phyloP scores from a whole-genome alignment of 164 flowering plant genomes.

The Berberis vulgaris region DNA sequence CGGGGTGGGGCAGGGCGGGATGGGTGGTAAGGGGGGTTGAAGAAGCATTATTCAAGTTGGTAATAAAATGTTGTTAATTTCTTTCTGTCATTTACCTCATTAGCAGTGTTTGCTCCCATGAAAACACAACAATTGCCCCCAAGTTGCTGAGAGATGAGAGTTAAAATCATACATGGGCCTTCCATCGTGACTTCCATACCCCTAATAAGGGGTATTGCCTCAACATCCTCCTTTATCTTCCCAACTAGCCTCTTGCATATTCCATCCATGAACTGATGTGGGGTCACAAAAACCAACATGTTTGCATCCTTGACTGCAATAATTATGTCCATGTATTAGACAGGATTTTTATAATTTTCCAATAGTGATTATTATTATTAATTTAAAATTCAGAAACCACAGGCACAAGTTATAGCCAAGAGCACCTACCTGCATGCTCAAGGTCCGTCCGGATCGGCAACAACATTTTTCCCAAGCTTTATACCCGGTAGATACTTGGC shows the following conservation, averaged over 20 bases:
- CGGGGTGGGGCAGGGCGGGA: no score
- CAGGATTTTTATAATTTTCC: no score
- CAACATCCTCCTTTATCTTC: slow-evolving; percentile 47
- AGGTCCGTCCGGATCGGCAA: slow-evolving; percentile 85
- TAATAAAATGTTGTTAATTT: background rate
- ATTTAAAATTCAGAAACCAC: no score
- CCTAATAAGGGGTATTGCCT: slow-evolving; percentile 81
- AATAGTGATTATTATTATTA: no score
- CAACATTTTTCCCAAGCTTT: slow-evolving; percentile 87
- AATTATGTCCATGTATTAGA: background rate
- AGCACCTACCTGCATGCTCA: slow-evolving; percentile 63
- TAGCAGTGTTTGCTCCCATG: slow-evolving; percentile 97
- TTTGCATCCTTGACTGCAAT: slow-evolving; percentile 78
- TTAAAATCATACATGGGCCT: slow-evolving; percentile 90
- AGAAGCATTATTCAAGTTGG: background rate
- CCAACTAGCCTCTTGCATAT: slow-evolving; percentile 74
- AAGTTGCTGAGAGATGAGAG: slow-evolving; percentile 56
- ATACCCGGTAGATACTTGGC: slow-evolving; percentile 92
- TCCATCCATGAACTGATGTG: slow-evolving; percentile 93
- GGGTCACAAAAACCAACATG: slow-evolving; percentile 89
- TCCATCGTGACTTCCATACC: slow-evolving; percentile 96
- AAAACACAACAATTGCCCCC: slow-evolving; percentile 83
- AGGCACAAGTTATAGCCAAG: no score
- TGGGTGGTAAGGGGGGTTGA: no score
- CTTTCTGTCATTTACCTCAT: slow-evolving; percentile 44